A percentile compares a stretch with the other conserved stretches of the same genome.
Evolutionary conservation across 2,329 filamentous ascomycete species (phyloP).

Genomic region (Microcera coccophila): DNA sequence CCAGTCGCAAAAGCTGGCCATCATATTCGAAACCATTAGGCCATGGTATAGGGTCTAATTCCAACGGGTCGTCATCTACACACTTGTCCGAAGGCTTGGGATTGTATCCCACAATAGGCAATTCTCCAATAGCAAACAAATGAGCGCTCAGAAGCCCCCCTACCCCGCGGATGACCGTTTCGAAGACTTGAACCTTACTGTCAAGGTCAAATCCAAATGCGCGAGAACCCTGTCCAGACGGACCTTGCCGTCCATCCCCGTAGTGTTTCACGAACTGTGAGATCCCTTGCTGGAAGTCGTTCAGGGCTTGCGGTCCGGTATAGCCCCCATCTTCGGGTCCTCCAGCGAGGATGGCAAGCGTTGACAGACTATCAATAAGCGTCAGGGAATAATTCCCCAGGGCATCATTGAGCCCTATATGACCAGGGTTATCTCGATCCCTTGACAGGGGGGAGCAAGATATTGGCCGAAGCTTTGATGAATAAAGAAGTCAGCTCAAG

Average conservation of each 20-base stretch:
- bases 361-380: conserved; percentile 90
- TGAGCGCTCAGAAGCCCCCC: conserved; percentile 91
- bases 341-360: conserved; percentile 86
- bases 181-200: conserved; percentile 97
- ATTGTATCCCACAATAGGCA: conserved; percentile 78
- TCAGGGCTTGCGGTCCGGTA: conserved; percentile 49
- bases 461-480: conserved; percentile 68
- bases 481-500: conserved; percentile 17
- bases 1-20: conserved; percentile 85
- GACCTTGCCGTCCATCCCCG: conserved; percentile 72
- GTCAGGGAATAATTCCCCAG: conserved; percentile 96
- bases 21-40: conserved; percentile 76
- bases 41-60: conserved; percentile 62
- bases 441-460: conserved; percentile 80
- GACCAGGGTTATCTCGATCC: conserved; percentile 71
- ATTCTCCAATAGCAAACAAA: conserved; percentile 83
- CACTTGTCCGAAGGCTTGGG: conserved; percentile 38
- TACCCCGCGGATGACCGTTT: conserved; percentile 91
- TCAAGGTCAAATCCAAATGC: conserved; percentile 87
- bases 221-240: conserved; percentile 65
- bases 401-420: conserved; percentile 89
- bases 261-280: conserved; percentile 74
- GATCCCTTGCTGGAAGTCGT: conserved; percentile 77
- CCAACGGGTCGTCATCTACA: conserved; percentile 39
- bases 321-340: conserved; percentile 47